Conservation (phyloP, 2,329 filamentous ascomycete genomes). For the Ophiosphaerella herpotricha region DNA sequence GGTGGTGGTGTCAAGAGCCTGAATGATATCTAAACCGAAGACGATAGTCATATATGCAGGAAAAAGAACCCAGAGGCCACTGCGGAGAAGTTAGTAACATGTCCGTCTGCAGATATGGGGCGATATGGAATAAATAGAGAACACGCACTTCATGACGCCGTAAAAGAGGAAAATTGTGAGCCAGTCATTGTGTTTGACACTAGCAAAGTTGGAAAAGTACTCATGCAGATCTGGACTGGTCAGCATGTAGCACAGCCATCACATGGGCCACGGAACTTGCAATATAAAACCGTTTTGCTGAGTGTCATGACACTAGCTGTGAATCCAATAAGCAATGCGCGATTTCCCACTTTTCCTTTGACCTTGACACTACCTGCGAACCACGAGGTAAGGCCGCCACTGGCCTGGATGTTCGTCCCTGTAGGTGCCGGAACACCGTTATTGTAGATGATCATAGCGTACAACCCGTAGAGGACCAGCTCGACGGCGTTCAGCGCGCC, state of each 20-base stretch:
- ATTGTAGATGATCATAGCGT: conserved; percentile 59
- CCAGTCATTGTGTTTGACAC: conserved; percentile 65
- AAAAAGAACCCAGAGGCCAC: conserved; percentile 67
- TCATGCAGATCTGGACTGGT: conserved; percentile 61
- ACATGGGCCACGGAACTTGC: conserved; percentile 50
- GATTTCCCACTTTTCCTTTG: conserved; percentile 56
- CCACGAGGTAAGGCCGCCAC: conserved; percentile 48
- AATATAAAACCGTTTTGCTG: conserved; percentile 70
- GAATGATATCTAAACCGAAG: conserved; percentile 65
- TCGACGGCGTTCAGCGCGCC: conserved; percentile 70
- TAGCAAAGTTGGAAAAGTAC: conserved; percentile 62
- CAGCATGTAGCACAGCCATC: conserved; percentile 4
- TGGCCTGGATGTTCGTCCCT: conserved; percentile 47
- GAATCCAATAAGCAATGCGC: conserved; percentile 64
- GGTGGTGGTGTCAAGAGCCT: conserved; percentile 58
- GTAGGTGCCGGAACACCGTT: conserved; percentile 42
- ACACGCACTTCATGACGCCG: conserved; percentile 68
- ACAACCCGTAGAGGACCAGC: conserved; percentile 67
- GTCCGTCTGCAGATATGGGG: background rate
- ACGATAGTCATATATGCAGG: conserved; percentile 66
- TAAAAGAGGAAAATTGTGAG: conserved; percentile 61
- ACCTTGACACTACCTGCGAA: conserved; percentile 57
- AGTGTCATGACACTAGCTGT: conserved; percentile 66
- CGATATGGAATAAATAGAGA: background rate
- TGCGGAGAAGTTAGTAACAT: conserved; percentile 35